Conservation (phyloP, 768 basidiomycete species). For the Kwoniella europaea region DNA sequence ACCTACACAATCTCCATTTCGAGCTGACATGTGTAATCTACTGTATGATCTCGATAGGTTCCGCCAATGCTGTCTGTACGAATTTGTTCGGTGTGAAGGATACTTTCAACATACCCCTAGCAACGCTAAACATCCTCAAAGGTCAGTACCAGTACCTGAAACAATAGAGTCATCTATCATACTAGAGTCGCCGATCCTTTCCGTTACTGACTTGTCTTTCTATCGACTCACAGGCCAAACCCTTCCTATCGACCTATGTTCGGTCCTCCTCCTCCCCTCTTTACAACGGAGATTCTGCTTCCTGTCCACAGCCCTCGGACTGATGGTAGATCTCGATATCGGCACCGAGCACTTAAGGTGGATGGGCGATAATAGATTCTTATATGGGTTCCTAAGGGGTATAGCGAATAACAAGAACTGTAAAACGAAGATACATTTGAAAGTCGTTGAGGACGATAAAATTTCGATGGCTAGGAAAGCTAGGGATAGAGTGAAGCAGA, state of each 20-base stretch:
- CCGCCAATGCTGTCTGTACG: conserved; percentile 53
- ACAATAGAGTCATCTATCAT: no score
- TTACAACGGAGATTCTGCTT: conserved; percentile 41
- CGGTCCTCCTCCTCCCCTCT: conserved; percentile 47
- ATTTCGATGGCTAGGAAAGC: conserved; percentile 39
- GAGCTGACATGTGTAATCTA: not conserved
- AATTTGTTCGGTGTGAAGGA: conserved; percentile 55
- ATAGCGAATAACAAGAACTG: conserved; percentile 40
- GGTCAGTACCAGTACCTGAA: conserved; percentile 27
- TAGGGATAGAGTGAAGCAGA: conserved; percentile 20
- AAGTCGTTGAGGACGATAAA: conserved; percentile 47
- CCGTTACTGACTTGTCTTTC: not conserved
- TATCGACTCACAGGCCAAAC: conserved; percentile 28
- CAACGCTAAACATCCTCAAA: conserved; percentile 57
- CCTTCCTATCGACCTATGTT: conserved; percentile 54
- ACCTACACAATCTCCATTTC: not conserved
- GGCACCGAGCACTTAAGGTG: conserved; percentile 58
- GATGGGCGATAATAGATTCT: conserved; percentile 58
- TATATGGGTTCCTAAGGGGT: conserved; percentile 52
- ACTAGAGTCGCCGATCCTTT: no score
- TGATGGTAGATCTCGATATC: conserved; percentile 53
- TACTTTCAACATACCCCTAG: conserved; percentile 52
- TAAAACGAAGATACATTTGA: conserved; percentile 46
- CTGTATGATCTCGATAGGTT: conserved; percentile 34
- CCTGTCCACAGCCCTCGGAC: conserved; percentile 50